Percentiles rank a stretch among this genome's conserved stretches.
Evolutionary conservation across 2,329 filamentous ascomycete species (phyloP).

Genomic region (Lasiodiplodia citricola): DNA sequence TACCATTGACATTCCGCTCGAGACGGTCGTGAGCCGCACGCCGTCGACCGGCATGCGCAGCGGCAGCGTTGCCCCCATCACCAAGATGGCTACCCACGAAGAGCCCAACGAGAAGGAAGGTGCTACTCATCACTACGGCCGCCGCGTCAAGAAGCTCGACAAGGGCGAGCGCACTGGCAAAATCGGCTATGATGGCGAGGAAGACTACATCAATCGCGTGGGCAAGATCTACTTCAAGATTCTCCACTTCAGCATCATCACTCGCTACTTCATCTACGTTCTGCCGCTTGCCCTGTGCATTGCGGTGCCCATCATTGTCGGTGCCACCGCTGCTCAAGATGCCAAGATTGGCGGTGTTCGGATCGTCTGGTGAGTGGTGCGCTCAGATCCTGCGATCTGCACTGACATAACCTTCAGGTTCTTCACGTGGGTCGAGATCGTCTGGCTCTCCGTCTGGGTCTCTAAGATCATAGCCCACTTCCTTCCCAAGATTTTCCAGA

Average conservation of each 20-base stretch:
- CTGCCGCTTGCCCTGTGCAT: conserved; percentile 62
- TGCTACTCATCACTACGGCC: conserved; percentile 32
- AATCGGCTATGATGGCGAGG: conserved; percentile 50
- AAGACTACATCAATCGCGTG: conserved; percentile 63
- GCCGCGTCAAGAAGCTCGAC: conserved; percentile 45
- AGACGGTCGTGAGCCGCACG: conserved; percentile 57
- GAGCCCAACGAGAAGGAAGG: conserved; percentile 23
- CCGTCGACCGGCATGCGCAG: conserved; percentile 51
- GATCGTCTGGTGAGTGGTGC: conserved; percentile 52
- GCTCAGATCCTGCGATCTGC: conserved; percentile 1
- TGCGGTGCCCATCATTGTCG: conserved; percentile 67
- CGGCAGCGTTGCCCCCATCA: conserved; percentile 40
- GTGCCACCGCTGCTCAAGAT: conserved; percentile 55
- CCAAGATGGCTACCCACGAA: conserved; percentile 32
- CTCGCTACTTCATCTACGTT: conserved; percentile 68
- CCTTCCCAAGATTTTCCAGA: conserved; percentile 65
- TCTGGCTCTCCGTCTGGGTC: conserved; percentile 68
- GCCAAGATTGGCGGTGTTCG: conserved; percentile 61
- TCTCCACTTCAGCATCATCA: conserved; percentile 66
- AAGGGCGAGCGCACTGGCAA: conserved; percentile 36
- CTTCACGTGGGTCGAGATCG: conserved; percentile 68
- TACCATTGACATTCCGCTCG: conserved; percentile 67
- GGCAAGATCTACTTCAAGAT: conserved; percentile 66
- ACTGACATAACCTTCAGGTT: conserved; percentile 42
- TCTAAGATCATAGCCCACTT: conserved; percentile 65